These are phyloP conservation scores for Sanghuangporus weigelae DNA, from an alignment of 1,284 basidiomycete species.

Conservation along the genomic window DNA sequence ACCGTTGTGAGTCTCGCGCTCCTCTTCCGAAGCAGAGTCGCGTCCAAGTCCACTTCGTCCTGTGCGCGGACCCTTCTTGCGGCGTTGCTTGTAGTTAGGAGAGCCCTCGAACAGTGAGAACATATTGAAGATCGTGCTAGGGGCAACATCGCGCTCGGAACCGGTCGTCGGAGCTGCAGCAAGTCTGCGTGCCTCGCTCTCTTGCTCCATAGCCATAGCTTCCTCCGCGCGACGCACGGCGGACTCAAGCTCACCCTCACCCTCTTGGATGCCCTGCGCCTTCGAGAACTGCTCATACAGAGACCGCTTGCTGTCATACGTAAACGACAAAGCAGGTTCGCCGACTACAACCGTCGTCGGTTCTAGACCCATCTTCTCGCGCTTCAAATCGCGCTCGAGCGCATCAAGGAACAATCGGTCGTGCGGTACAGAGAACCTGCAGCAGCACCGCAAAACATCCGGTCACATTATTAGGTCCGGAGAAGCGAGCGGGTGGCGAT, in stretches of 20 bases:
- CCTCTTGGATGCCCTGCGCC: conserved; percentile 44
- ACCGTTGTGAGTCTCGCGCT: conserved; percentile 12
- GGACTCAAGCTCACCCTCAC: conserved; percentile 54
- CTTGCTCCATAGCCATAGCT: conserved; percentile 22
- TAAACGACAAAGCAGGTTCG: conserved; percentile 79
- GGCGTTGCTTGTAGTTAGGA: conserved; percentile 81
- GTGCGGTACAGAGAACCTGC: conserved; percentile 80
- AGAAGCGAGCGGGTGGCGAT: neutral
- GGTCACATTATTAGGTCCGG: neutral
- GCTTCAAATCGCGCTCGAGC: conserved; percentile 87
- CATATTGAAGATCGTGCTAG: conserved; percentile 55
- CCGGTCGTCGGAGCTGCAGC: neutral
- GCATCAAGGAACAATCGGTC: conserved; percentile 95
- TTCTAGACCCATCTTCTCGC: conserved; percentile 84
- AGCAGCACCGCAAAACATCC: conserved; percentile 25
- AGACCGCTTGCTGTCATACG: conserved; percentile 79
- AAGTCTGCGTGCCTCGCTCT: neutral
- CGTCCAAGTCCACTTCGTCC: conserved; percentile 9
- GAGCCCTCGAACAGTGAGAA: conserved; percentile 79
- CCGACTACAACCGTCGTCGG: conserved; percentile 72
- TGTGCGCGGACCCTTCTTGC: conserved; percentile 56
- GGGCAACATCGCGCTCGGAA: conserved; percentile 20
- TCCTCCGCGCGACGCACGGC: conserved; percentile 43
- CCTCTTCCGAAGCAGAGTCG: conserved; percentile 16
- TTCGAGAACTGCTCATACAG: conserved; percentile 84